Base-by-base conservation (phyloP, 371 early-diverging fungal species). In the Mortierella sp. region DNA sequence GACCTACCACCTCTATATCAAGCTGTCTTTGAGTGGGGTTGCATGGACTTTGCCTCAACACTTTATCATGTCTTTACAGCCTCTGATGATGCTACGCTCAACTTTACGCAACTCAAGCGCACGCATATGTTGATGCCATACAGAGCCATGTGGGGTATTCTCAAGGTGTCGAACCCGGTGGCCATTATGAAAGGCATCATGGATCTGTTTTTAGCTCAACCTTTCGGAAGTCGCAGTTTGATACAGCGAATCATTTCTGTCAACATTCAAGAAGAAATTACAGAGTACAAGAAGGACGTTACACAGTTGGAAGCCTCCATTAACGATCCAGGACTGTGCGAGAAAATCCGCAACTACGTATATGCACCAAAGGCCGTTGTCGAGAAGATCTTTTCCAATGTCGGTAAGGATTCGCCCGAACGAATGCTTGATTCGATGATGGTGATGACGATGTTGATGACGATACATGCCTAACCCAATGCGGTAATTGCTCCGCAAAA, bases 141-240 rank as follows among this genome's bases (percentile, higher is more conserved):
- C 67, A 83, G 88, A 47, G 75, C 90, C 16, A 82, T 91, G 63
- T 87, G 88, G 60, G 84, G 86, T 13, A 77, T 90, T 11, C 72
- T 92, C 58, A 89, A 87, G 67, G 65, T 88, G 8, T 90, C 92
- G 2, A 92, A 92, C 65, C 92, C 92, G 9, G 86, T 90, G 63
- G 82, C 83, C 0, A 88, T 92, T 86, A 87, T 90, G 59, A 92
- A 89, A 66, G 89, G 88, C 21, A 84, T 91, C 1, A 70, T 91
- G 69, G 91, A 92, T 69, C 60, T 92, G 13, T 90, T 92, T 59
- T 69, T 92, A 61, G 90, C 92, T 0, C 92, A 90, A 45, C 92
- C 92, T 8, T 88, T 92, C 68, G 92, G 92, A 28, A 83, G 86
- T 5, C 83, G 83, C 43, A 90, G 90, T 72, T 67, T 92, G 58